Evolutionary conservation across 2,329 filamentous ascomycete genomes (phyloP).

Genomic region (Penicillium brasilianum): DNA sequence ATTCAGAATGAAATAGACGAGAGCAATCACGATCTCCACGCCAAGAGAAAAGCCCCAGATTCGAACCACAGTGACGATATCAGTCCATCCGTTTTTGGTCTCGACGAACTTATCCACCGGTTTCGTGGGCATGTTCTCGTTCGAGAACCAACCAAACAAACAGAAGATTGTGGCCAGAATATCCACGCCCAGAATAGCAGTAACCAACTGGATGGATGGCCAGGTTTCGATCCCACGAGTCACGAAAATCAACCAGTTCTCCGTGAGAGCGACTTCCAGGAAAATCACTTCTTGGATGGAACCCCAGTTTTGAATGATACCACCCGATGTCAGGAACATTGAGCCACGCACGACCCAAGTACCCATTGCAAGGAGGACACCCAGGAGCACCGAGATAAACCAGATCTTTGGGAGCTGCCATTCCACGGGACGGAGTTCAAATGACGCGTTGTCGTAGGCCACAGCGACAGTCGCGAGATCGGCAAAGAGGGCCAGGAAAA

Average conservation of each 20-base stretch:
- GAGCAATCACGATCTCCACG: conserved; percentile 57
- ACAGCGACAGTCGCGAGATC: conserved; percentile 81
- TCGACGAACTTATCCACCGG: conserved; percentile 37
- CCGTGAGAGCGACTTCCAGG: conserved; percentile 86
- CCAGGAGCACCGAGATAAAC: conserved; percentile 67
- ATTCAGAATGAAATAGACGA: conserved; percentile 56
- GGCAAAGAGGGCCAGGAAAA: conserved; percentile 79
- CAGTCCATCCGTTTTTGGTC: conserved; percentile 60
- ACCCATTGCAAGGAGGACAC: conserved; percentile 69
- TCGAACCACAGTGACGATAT: conserved; percentile 60
- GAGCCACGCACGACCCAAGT: conserved; percentile 77
- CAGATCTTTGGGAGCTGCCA: conserved; percentile 85
- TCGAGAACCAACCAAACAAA: conserved; percentile 75
- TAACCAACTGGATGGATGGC: conserved; percentile 74
- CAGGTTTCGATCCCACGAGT: conserved; percentile 78
- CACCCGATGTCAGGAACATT: conserved; percentile 71
- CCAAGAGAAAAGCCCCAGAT: conserved; percentile 58
- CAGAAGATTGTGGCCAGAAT: conserved; percentile 74
- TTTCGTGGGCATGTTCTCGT: conserved; percentile 47
- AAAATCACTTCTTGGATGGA: conserved; percentile 80
- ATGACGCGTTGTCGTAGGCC: conserved; percentile 83
- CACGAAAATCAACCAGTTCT: conserved; percentile 97
- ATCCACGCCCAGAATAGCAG: conserved; percentile 74
- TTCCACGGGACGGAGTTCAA: conserved; percentile 75
- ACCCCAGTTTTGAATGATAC: conserved; percentile 75